Percentiles rank a stretch among this genome's conserved stretches.
Conservation (phyloP, 495 filamentous ascomycete genomes). For the Aspergillus bridgeri region DNA sequence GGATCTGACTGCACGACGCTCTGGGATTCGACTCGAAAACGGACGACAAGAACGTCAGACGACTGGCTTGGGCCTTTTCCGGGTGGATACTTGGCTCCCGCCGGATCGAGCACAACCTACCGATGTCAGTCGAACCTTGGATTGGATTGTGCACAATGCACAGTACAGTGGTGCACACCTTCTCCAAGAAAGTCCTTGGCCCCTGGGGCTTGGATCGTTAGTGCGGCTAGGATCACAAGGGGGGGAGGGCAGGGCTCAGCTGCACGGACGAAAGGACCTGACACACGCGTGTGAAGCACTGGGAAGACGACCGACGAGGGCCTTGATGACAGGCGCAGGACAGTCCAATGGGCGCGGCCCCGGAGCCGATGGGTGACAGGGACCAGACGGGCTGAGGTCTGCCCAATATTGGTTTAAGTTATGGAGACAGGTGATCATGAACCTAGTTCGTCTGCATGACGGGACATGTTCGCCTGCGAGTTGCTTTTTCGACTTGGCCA, state of each 20-base stretch:
- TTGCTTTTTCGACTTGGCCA: slow-evolving; percentile 10
- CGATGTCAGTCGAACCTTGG: not conserved
- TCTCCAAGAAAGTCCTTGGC: not conserved
- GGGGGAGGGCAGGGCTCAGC: slow-evolving; percentile 11
- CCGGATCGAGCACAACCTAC: not conserved
- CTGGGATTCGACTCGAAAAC: not conserved
- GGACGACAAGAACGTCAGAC: slow-evolving; percentile 9
- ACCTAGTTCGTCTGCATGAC: slow-evolving; percentile 20
- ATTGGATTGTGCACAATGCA: not conserved
- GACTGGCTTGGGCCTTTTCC: slow-evolving; percentile 4
- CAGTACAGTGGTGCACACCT: too few species aligned
- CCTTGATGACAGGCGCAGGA: not conserved
- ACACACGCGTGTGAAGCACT: not conserved
- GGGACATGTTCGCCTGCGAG: slow-evolving; percentile 16
- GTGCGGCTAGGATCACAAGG: slow-evolving; percentile 6
- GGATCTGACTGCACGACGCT: slow-evolving; percentile 7
- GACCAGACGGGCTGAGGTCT: slow-evolving; percentile 13
- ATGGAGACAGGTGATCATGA: slow-evolving; percentile 18
- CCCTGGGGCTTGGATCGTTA: slow-evolving; percentile 1
- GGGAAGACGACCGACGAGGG: not conserved
- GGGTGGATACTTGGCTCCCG: not conserved
- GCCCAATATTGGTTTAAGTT: slow-evolving; percentile 22
- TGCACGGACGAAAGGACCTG: slow-evolving; percentile 6
- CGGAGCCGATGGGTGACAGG: slow-evolving; percentile 4
- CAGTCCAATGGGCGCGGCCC: slow-evolving; percentile 12